phyloP scores from a whole-genome alignment of 305 asterid genomes.

The Fraxinus angustifolia region DNA sequence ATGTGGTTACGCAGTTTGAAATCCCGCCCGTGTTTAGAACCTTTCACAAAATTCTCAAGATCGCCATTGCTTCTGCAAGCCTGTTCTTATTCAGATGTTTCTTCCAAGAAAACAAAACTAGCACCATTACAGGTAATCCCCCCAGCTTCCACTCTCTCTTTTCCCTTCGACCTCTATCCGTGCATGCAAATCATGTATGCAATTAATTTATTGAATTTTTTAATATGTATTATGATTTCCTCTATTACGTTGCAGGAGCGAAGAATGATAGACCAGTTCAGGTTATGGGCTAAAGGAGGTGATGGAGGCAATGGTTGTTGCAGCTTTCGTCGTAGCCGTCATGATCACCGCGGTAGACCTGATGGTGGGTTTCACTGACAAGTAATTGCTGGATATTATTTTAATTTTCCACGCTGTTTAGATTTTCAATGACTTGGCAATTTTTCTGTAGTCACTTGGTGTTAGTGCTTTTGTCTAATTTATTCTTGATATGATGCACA shows the following conservation, averaged over 20 bases:
- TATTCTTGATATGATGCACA: not conserved
- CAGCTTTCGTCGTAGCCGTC: slow-evolving; percentile 78
- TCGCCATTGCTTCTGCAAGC: slow-evolving; percentile 41
- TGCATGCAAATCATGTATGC: slow-evolving; percentile 10
- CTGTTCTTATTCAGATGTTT: slow-evolving; percentile 51
- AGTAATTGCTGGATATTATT: not conserved
- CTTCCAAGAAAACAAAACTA: slow-evolving; percentile 44
- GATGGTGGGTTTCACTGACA: slow-evolving; percentile 56
- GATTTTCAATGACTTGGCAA: slow-evolving; percentile 8
- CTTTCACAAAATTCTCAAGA: slow-evolving; percentile 30
- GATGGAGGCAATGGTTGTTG: slow-evolving; percentile 92
- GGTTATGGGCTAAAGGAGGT: slow-evolving; percentile 87
- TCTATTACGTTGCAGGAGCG: slow-evolving; percentile 61
- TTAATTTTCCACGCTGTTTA: not conserved
- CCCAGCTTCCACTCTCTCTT: not conserved
- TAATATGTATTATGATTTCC: slow-evolving; percentile 5
- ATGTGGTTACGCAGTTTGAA: slow-evolving; percentile 46
- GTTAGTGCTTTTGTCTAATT: not conserved
- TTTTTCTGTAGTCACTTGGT: slow-evolving; percentile 9
- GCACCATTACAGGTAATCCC: slow-evolving; percentile 72
- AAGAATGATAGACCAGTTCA: slow-evolving; percentile 72
- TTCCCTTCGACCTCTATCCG: not conserved
- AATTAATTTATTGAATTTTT: not conserved
- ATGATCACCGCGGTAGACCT: slow-evolving; percentile 73
- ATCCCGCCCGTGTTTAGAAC: slow-evolving; percentile 28